Evolutionary conservation across 1,284 basidiomycete species (phyloP), one percentile per base, ranked within the genome.

Genomic region (Coniferiporia weirii): DNA sequence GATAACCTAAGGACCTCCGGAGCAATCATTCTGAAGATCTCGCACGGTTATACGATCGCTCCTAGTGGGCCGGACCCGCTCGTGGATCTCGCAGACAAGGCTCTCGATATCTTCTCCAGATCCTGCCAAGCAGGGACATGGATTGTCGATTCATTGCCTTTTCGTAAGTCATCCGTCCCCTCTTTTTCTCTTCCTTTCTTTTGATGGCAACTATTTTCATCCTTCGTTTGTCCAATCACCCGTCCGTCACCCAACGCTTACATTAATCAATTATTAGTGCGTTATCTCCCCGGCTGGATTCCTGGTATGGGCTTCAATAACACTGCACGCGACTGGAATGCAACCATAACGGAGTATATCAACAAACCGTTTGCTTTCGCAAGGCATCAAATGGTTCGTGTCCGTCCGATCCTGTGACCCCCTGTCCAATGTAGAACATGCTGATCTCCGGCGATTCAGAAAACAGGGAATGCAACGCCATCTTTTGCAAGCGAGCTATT

Each of bases 1-100:
- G 34, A 12, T 17, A 20, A 22, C 12, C 13, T 9, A 15, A 58
- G 59, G 13, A 46, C 52, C 17, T 52, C 61, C 4, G 62, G 62
- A 13, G 60, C 60, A 13, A 60, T 62, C 22, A 64, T 64, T 35
- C 53, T 64, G 7, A 46, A 53, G 10, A 61, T 62, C 20, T 51
- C 57, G 13, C 61, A 64, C 46, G 62, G 62, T 3, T 64, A 64
- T 45, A 52, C 52, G 20, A 57, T 63, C 20, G 36, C 51, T 19
- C 62, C 62, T 4, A 35, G 32, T 17, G 52, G 53, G 43, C 34
- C 50, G 15, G 56, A 61, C 43, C 58, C 58, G 6, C 34, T 60
- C 22, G 46, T 61, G 15, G 52, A 54, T 19, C 46, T 54, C 12
- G 59, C 62, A 40, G 62, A 63, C 17, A 45, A 47, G 5, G 59